phyloP scores from a whole-genome alignment of 2,329 filamentous ascomycete genomes.

The Nakataea oryzae region DNA sequence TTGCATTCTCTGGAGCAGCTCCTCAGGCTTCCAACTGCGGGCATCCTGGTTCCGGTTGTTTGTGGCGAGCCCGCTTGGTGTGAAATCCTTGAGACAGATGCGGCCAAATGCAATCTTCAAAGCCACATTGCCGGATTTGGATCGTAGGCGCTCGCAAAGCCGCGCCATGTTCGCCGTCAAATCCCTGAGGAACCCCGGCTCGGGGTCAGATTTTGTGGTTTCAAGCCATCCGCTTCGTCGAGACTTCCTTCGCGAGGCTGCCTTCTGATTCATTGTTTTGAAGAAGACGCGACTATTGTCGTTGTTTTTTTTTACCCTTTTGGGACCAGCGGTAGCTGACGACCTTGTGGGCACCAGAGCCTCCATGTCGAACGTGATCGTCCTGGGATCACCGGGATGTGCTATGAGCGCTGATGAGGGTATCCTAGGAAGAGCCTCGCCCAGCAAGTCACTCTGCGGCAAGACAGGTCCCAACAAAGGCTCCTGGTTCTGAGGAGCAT shows the following conservation, averaged over 20 bases:
- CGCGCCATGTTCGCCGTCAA: constrained; percentile 5
- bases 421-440: neutral
- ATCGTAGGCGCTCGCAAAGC: constrained; percentile 11
- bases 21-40: constrained; percentile 13
- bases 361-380: constrained; percentile 2
- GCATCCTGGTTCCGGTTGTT: constrained; percentile 11
- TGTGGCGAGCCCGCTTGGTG: constrained; percentile 11
- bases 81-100: constrained; percentile 12
- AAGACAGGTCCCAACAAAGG: neutral
- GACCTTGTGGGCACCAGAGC: neutral
- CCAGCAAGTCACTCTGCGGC: neutral
- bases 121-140: constrained; percentile 11
- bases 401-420: no score
- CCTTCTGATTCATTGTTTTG: constrained; percentile 2
- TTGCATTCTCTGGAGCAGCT: constrained; percentile 10
- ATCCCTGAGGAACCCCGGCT: constrained; percentile 1
- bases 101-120: constrained; percentile 18
- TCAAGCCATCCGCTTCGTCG: neutral
- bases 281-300: neutral
- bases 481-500: neutral
- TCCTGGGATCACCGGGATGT: neutral
- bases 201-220: neutral
- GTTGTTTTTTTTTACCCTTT: neutral
- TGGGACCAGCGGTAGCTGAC: neutral
- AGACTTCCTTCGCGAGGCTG: neutral